Evolutionary conservation across 1,284 basidiomycete genomes (phyloP), one percentile per base, ranked within the genome.

Genomic region (Bjerkandera adusta): DNA sequence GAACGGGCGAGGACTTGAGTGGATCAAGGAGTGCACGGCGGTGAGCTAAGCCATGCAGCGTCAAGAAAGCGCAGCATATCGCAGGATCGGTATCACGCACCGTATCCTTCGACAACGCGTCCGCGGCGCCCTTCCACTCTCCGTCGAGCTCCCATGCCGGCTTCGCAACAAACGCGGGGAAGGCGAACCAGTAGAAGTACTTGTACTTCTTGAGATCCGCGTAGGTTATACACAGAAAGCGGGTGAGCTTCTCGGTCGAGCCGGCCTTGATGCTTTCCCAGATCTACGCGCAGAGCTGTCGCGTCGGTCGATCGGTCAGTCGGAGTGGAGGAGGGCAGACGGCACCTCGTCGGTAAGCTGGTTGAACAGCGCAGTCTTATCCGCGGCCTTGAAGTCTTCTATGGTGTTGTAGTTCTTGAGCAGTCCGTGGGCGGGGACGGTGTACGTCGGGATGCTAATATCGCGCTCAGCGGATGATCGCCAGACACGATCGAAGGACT

Each of bases 181-280:
- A 97, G 0, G 90, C 90, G 59, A 97, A 97, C 95, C 96, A 98
- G 68, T 99, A 97, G 63, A 89, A 94, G 65, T 92, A 98, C 54
- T 88, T 89, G 73, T 96, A 98, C 67, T 96, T 97, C 75, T 99
- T 99, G 50, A 99, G 83, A 66, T 99, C 97, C 0, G 97, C 91
- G 59, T 88, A 99, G 0, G 93, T 92, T 55, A 99, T 87, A 21
- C 97, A 72, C 12, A 97, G 73, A 68, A 98, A 98, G 2, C 77
- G 76, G 47, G 81, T 89, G 39, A 97, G 73, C 8, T 72, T 66
- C 3, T 74, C 62, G 0, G 75, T 68, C 49, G 81, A 76, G 41
- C 73, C 75, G 30, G 71, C 60, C 39, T 72, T 53, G 46, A 83
- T 77, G 51, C 72, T 69, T 21, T 79, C 67, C 86, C 85, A 89